These are phyloP conservation scores for Pythium myriotylum DNA, from an alignment of 352 stramenopile genomes.

Conservation along the genomic window DNA sequence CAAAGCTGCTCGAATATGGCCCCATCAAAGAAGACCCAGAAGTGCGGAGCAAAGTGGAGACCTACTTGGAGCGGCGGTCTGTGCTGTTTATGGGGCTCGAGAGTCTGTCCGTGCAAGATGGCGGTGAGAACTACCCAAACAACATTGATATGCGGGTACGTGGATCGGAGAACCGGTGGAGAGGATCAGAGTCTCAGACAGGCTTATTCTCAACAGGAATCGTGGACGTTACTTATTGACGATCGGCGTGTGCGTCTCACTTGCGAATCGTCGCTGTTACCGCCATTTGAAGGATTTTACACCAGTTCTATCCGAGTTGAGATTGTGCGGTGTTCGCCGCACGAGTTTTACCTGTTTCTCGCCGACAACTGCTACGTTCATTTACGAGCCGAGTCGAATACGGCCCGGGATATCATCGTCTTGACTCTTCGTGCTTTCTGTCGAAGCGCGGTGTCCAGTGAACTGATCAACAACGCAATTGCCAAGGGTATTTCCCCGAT, in stretches of 20 bases:
- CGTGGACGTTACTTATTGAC: conserved; percentile 82
- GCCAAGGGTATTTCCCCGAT: conserved; percentile 64
- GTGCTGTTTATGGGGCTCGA: conserved; percentile 73
- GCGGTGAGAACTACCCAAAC: conserved; percentile 52
- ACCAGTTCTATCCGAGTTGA: conserved; percentile 70
- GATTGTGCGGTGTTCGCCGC: conserved; percentile 52
- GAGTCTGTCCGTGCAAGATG: conserved; percentile 55
- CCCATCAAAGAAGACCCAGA: conserved; percentile 83
- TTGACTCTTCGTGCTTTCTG: conserved; percentile 80
- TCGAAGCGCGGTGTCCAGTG: conserved; percentile 53
- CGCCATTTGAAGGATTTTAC: conserved; percentile 80
- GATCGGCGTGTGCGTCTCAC: conserved; percentile 73
- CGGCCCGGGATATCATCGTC: conserved; percentile 81
- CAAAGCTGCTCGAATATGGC: conserved; percentile 83
- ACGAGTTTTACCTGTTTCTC: conserved; percentile 71
- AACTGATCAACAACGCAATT: conserved; percentile 45
- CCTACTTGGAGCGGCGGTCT: conserved; percentile 77
- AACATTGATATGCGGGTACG: conserved; percentile 64
- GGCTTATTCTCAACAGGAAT: conserved; percentile 45
- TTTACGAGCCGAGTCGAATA: conserved; percentile 74
- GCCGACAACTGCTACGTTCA: conserved; percentile 60
- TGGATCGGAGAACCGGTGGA: neutral
- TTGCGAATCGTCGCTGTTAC: conserved; percentile 81
- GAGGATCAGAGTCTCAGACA: neutral
- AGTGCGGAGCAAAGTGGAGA: conserved; percentile 86